These are phyloP conservation scores for Lasiodiplodia gonubiensis DNA, from an alignment of 2,329 filamentous ascomycete species.

Conservation along the genomic window DNA sequence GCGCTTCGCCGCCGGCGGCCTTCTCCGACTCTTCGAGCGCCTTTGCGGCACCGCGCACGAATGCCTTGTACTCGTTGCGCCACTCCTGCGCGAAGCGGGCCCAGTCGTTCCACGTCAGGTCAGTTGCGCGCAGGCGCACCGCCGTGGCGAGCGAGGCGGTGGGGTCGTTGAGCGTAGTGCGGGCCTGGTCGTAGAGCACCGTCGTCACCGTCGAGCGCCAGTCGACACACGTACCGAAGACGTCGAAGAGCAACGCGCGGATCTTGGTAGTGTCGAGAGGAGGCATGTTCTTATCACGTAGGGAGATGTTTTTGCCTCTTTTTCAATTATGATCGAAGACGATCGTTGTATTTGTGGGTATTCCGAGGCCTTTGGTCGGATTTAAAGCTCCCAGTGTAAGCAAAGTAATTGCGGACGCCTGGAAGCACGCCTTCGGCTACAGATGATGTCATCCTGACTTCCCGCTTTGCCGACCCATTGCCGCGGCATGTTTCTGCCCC, in stretches of 20 bases:
- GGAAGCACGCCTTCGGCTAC: constrained; percentile 15
- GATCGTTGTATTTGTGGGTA: neutral
- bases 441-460: constrained; percentile 20
- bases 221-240: constrained; percentile 81
- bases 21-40: constrained; percentile 3
- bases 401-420: neutral
- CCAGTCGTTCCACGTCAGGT: constrained; percentile 66
- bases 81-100: constrained; percentile 71
- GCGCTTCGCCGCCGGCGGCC: constrained; percentile 33
- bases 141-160: constrained; percentile 53
- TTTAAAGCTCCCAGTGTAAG: neutral
- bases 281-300: constrained; percentile 1
- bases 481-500: neutral
- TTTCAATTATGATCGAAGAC: too few relatives aligned
- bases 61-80: constrained; percentile 67
- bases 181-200: constrained; percentile 61
- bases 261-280: constrained; percentile 36
- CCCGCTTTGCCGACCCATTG: constrained; percentile 8
- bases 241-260: constrained; percentile 73
- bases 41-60: constrained; percentile 61
- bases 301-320: neutral
- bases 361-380: neutral
- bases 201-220: constrained; percentile 72
- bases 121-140: constrained; percentile 55
- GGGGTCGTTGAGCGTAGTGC: constrained; percentile 54